Base-by-base conservation (phyloP, 2,329 filamentous ascomycete species). In the Alternaria alternata region DNA sequence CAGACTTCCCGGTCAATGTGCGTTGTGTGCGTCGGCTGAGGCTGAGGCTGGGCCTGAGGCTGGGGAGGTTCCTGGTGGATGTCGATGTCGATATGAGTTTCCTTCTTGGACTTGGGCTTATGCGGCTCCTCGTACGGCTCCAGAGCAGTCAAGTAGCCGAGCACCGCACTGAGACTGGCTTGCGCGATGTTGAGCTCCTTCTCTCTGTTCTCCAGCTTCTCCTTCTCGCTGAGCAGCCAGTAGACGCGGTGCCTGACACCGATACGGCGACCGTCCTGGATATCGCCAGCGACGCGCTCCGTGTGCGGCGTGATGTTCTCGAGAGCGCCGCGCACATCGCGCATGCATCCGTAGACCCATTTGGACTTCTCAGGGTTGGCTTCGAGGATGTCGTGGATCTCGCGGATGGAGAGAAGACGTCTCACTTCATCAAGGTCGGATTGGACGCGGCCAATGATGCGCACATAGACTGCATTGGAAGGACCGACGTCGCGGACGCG, bases 141-240 rank as follows among this genome's bases (percentile, higher is more conserved):
- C 39, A 78, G 65, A 14, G 62, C 59, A 7, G 72, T 72, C 68
- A 79, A 61, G 64, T 67, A 78, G 43, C 74, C 75, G 44, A 79
- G 66, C 30, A 77, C 76, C 63, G 77, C 75, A 39, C 57, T 68
- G 62, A 79, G 67, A 41, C 75, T 78, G 58, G 70, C 59, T 59
- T 79, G 76, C 28, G 73, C 72, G 24, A 72, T 63, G 39, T 57
- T 60, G 30, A 79, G 61, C 65, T 79, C 77, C 70, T 77, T 75
- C 64, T 76, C 72, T 9, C 75, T 51, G 62, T 75, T 75, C 64
- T 76, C 71, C 59, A 78, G 64, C 69, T 79, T 79, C 66, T 79
- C 75, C 69, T 77, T 74, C 63, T 79, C 76, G 70, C 75, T 77
- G 59, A 79, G 59, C 48, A 78, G 68, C 77, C 77, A 79, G 66